Evolutionary conservation across 345 rosid species (phyloP).

Genomic region (Lepidium africanum): DNA sequence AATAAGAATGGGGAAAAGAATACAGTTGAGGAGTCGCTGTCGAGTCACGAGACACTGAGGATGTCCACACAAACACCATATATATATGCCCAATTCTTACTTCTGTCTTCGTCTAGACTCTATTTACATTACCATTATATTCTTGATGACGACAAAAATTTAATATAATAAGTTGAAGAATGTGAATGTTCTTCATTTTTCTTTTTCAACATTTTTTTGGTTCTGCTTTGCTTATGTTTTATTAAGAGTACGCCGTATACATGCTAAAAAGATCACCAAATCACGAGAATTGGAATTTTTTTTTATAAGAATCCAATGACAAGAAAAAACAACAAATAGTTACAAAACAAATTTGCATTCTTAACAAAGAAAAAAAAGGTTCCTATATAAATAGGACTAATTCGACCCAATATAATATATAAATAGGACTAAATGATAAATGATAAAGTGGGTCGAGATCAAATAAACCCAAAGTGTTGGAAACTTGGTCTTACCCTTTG

Average conservation of each 20-base stretch:
- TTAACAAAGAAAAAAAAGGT: no score
- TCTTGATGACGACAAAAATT: slow-evolving; percentile 6
- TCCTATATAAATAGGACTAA: no score
- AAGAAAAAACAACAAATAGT: background rate
- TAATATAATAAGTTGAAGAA: background rate
- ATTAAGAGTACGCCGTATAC: background rate
- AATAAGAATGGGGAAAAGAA: slow-evolving; percentile 14
- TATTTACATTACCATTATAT: background rate
- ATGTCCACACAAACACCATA: slow-evolving; percentile 23
- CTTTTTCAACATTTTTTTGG: background rate
- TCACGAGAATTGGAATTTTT: slow-evolving; percentile 5
- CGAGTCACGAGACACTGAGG: slow-evolving; percentile 28
- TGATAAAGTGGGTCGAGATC: no score
- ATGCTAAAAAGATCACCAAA: background rate
- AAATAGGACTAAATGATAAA: no score
- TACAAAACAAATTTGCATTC: no score
- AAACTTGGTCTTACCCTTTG: no score
- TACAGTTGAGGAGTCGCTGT: slow-evolving; percentile 21
- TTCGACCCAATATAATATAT: no score
- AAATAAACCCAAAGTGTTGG: no score
- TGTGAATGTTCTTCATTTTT: slow-evolving; percentile 19
- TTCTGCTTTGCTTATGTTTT: background rate
- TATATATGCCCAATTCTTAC: slow-evolving; percentile 11
- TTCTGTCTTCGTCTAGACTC: slow-evolving; percentile 14
- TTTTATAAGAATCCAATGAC: background rate